Conservation (phyloP, 2,329 filamentous ascomycete genomes). For the Penicillium sp. region DNA sequence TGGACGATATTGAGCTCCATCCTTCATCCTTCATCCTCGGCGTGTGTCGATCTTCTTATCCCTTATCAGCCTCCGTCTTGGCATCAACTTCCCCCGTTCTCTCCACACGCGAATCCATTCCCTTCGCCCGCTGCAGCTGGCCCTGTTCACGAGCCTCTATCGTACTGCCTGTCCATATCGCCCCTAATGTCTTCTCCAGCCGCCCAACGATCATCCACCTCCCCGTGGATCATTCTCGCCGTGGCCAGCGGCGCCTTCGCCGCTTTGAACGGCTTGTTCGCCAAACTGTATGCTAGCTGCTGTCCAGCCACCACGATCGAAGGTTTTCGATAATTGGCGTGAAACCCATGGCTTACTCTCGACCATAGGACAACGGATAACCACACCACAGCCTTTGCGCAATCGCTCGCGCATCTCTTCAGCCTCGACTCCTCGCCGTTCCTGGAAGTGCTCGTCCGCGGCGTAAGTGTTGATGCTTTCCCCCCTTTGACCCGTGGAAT, state of each 20-base stretch:
- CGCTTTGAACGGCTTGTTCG: conserved; percentile 64
- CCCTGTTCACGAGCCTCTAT: too few species aligned
- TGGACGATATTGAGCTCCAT: too few species aligned
- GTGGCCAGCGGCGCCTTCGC: conserved; percentile 61
- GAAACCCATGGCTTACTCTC: too few species aligned
- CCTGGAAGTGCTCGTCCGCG: conserved; percentile 52
- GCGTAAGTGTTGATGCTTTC: conserved; percentile 42
- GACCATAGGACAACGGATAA: conserved; percentile 56
- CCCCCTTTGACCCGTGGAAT: not conserved
- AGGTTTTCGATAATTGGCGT: too few species aligned
- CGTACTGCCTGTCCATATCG: conserved; percentile 13
- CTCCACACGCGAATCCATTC: not conserved
- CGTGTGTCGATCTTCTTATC: not conserved
- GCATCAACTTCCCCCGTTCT: conserved; percentile 8
- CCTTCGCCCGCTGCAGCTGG: too few species aligned
- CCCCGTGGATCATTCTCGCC: conserved; percentile 55
- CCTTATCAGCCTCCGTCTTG: conserved; percentile 18
- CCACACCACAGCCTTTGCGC: conserved; percentile 54
- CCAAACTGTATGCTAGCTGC: conserved; percentile 53
- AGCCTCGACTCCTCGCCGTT: conserved; percentile 37
- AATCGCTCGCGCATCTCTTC: conserved; percentile 47
- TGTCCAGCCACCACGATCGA: not conserved
- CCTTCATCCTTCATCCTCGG: too few species aligned
- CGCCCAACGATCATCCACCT: conserved; percentile 13
- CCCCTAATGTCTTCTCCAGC: conserved; percentile 8